These are phyloP conservation scores for Crepidotus variabilis DNA, from an alignment of 768 basidiomycete species.

Conservation along the genomic window DNA sequence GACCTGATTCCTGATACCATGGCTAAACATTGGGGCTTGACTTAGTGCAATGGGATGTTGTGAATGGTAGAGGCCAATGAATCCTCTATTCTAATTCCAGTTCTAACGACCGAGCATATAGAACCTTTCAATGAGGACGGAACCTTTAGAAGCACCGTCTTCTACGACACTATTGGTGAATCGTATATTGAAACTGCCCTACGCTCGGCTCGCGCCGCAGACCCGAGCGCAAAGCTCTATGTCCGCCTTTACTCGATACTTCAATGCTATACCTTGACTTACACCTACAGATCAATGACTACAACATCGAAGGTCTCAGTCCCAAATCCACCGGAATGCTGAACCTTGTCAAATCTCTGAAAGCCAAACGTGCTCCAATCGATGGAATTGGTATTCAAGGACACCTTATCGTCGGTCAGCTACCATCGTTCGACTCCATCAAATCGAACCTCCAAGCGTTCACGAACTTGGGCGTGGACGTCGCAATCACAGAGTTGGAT, in stretches of 20 bases:
- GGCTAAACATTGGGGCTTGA: not conserved
- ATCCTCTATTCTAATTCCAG: no score
- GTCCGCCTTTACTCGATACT: constrained; percentile 19
- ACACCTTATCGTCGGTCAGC: constrained; percentile 54
- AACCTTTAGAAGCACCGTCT: constrained; percentile 45
- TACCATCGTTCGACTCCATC: constrained; percentile 37
- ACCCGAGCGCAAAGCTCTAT: constrained; percentile 51
- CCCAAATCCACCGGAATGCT: constrained; percentile 52
- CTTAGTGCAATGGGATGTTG: constrained; percentile 43
- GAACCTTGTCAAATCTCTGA: constrained; percentile 42
- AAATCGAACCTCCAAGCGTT: constrained; percentile 45
- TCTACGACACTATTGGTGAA: constrained; percentile 42
- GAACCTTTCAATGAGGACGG: constrained; percentile 57
- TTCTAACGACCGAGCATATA: constrained; percentile 3
- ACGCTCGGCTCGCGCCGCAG: constrained; percentile 43
- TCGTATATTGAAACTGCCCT: constrained; percentile 46
- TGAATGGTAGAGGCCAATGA: constrained; percentile 31
- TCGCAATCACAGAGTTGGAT: constrained; percentile 64
- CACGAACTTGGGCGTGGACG: constrained; percentile 56
- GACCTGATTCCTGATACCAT: not conserved
- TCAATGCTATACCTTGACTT: not conserved
- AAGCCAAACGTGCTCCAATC: constrained; percentile 42
- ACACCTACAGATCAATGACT: constrained; percentile 27
- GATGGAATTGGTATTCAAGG: constrained; percentile 57
- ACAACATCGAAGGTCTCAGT: constrained; percentile 34